Evolutionary conservation across 305 asterid genomes (phyloP).

Genomic region (Andrographis paniculata): DNA sequence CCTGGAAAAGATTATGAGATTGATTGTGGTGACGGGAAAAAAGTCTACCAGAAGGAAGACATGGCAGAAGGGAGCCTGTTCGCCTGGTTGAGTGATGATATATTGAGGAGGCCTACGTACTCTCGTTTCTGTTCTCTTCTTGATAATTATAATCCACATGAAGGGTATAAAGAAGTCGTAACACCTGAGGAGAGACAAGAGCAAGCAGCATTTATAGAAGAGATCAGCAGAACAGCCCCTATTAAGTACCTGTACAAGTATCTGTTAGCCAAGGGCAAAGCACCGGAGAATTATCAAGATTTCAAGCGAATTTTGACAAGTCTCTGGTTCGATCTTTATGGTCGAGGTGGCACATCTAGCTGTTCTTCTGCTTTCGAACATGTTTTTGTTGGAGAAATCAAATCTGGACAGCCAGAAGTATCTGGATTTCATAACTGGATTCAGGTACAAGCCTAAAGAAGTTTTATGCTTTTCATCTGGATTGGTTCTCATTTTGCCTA

Average conservation of each 20-base stretch:
- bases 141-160: constrained; percentile 81
- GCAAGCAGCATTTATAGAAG: constrained; percentile 79
- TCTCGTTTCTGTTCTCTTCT: constrained; percentile 82
- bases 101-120: constrained; percentile 51
- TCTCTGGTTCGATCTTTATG: constrained; percentile 85
- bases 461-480: not conserved
- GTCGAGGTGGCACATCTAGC: constrained; percentile 77
- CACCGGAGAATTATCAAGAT: constrained; percentile 38
- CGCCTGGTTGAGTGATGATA: constrained; percentile 64
- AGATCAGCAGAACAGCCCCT: constrained; percentile 87
- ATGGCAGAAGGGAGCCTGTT: constrained; percentile 70
- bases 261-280: constrained; percentile 50
- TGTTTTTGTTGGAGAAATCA: constrained; percentile 96
- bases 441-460: constrained; percentile 46
- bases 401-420: constrained; percentile 64
- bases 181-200: constrained; percentile 77
- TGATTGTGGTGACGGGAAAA: constrained; percentile 86
- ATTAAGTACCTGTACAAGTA: constrained; percentile 70
- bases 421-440: constrained; percentile 98
- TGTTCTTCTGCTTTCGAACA: too few species aligned
- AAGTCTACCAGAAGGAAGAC: constrained; percentile 66
- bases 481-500: not conserved
- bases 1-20: constrained; percentile 77
- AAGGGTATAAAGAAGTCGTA: constrained; percentile 70
- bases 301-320: constrained; percentile 57